Evolutionary conservation across 2,329 filamentous ascomycete species (phyloP), one percentile per base, ranked within the genome.

Genomic region (Sarocladium strictum): DNA sequence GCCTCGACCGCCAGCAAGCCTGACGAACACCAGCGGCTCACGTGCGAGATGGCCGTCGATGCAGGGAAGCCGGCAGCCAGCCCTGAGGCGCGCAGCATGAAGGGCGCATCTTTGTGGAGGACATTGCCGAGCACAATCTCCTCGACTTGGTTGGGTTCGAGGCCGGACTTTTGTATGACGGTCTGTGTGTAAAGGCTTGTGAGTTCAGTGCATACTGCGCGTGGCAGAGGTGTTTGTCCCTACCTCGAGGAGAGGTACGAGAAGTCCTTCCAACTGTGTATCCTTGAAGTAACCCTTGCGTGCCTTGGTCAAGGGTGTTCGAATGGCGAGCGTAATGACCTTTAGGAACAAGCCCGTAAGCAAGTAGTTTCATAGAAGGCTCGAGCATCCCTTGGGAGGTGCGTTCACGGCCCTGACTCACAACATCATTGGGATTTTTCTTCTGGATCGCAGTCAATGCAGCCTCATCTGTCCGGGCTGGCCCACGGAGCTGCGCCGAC

Each of bases 201-300:
- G 35, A 38, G 35, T n/a, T n/a, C n/a, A n/a, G 19, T 38, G 6
- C 35, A 33, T 33, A 33, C 32, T 9, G 35, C 35, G 15, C 35
- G 15, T 38, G 19, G 35, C 6, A 38, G 35, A 38, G 6, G 9
- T 38, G 35, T 10, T 6, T 38, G 35, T 23, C 12, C 19, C 27
- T 29, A 29, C 71, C 76, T 94, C 89, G 63, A 97, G 75, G 50
- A 96, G 77, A 57, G 90, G 84, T 68, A 90, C 90, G 58, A 96
- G 70, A 55, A 99, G 78, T 72, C 86, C 93, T 71, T 99, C 94
- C 59, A 97, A 83, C 37, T 81, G 81, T 5, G 91, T 95, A 70
- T 99, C 93, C 77, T 97, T 97, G 78, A 99, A 88, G 38, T 91
- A 90, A 61, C 94, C 93, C 80, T 96, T 97, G 69, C 79, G 80